Conservation (phyloP, 495 filamentous ascomycete genomes). For the Friedmanniomyces endolithicus region DNA sequence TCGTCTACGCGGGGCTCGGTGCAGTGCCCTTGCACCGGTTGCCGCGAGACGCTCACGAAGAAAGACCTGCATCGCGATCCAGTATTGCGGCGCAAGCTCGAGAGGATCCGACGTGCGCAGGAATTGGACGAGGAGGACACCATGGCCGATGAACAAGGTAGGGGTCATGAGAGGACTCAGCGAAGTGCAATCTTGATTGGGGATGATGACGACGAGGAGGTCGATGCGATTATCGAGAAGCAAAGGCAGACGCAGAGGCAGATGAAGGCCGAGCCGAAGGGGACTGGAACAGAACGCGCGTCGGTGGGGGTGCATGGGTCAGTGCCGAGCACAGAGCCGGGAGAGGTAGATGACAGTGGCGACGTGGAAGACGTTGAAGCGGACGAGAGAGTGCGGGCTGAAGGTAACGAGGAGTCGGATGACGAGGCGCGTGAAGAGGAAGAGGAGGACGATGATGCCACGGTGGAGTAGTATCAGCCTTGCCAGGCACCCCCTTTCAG, state of each 20-base stretch:
- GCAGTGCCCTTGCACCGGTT: conserved; percentile 34
- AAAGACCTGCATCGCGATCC: conserved; percentile 30
- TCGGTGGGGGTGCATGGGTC: neutral
- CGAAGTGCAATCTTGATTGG: conserved; percentile 28
- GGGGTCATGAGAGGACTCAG: conserved; percentile 17
- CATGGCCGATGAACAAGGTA: conserved; percentile 22
- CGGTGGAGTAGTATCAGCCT: neutral
- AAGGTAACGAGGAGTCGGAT: neutral
- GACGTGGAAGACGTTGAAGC: conserved; percentile 2
- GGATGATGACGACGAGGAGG: conserved; percentile 17
- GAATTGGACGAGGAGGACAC: conserved; percentile 28
- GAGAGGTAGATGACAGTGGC: neutral
- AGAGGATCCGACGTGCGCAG: conserved; percentile 25
- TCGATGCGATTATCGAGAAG: conserved; percentile 18
- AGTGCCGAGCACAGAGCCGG: conserved; percentile 2
- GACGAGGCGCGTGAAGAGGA: neutral
- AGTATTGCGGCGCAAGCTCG: conserved; percentile 31
- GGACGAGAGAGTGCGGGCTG: neutral
- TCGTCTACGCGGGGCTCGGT: conserved; percentile 25
- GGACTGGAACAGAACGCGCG: neutral
- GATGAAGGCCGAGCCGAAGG: conserved; percentile 11
- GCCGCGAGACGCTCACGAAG: conserved; percentile 27
- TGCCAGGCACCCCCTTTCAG: too few species aligned
- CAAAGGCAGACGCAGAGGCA: conserved; percentile 12
- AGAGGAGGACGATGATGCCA: neutral